Base-by-base conservation (phyloP, 805 yeast species). In the Saccharomycopsis sp. region DNA sequence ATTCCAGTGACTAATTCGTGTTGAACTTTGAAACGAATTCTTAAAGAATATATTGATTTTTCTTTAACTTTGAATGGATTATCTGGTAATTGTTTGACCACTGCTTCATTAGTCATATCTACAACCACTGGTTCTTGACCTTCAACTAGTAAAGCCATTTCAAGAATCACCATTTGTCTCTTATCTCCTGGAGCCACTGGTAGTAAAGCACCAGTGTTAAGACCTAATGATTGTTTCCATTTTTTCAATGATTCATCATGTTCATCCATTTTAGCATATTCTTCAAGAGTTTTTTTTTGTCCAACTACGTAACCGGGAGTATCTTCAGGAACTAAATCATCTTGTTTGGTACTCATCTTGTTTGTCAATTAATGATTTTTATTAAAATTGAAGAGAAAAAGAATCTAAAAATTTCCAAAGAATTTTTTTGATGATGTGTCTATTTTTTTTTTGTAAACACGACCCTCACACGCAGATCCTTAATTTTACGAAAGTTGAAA, bases 1-100 rank as follows among this genome's bases (percentile, higher is more conserved):
- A 88, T 71, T 1, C 96, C 96, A 2, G 96, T 87, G 51, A 88
- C 78, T 49, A 88, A 84, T 57, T 84, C 94, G 53, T 82, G 89
- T 60, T 87, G 96, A 26, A 88, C 80, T 50, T 86, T 73, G 64
- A 87, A 88, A 49, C 74, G 77, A 53, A 86, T 74, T 47, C 66
- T 72, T 55, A 86, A 67, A 52, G 74, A 77, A 61, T 85, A 87
- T 26, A 74, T 64, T 14, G 89, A 70, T 50, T 76, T 79, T 54
- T 86, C 96, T 56, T 82, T 83, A 58, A 87, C 77, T 56, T 71
- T 70, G 61, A 85, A 80, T 46, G 81, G 73, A 51, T 78, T 73
- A 38, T 75, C 76, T 44, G 76, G 72, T 41, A 79, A 62, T 25
- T 67, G 63, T 48, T 74, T 70, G 38, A 80, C 63, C 31, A 75